Percentiles rank a stretch among this genome's conserved stretches.
Evolutionary conservation across 2,329 filamentous ascomycete species (phyloP).

Genomic region (Epicoccum sorghinum): DNA sequence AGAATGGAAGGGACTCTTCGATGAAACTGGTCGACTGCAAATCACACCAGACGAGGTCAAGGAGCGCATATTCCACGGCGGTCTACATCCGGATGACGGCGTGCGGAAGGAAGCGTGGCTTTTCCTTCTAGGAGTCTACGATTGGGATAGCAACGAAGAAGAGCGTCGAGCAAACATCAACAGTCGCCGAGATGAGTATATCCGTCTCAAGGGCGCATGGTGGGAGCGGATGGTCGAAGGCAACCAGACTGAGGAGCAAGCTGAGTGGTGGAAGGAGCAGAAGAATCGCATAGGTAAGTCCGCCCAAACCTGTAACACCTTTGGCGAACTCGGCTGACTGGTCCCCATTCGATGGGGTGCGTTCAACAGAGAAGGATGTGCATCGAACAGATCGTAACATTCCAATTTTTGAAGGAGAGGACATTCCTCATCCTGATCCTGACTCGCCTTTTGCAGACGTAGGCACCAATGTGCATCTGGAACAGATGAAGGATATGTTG

Average conservation of each 20-base stretch:
- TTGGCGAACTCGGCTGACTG: constrained; percentile 49
- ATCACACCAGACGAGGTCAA: constrained; percentile 92
- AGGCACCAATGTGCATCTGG: constrained; percentile 95
- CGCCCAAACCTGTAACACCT: not conserved
- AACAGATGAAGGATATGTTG: constrained; percentile 99
- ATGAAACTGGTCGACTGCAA: constrained; percentile 75
- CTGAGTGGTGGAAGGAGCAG: constrained; percentile 97
- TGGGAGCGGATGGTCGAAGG: constrained; percentile 92
- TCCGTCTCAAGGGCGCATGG: constrained; percentile 91
- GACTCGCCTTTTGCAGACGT: constrained; percentile 91
- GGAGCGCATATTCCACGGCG: constrained; percentile 95
- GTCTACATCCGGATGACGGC: constrained; percentile 84
- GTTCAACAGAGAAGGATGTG: constrained; percentile 88
- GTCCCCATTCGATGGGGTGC: constrained; percentile 61
- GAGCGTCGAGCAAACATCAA: constrained; percentile 84
- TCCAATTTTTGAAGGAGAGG: constrained; percentile 93
- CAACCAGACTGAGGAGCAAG: constrained; percentile 77
- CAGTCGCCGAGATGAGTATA: constrained; percentile 88
- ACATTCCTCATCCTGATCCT: constrained; percentile 94
- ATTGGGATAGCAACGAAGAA: constrained; percentile 88
- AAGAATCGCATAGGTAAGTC: constrained; percentile 85
- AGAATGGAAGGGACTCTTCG: constrained; percentile 94
- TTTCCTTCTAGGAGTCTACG: constrained; percentile 87
- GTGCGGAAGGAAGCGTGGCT: constrained; percentile 97
- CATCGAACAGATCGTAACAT: constrained; percentile 95